Evolutionary conservation across 2,329 filamentous ascomycete genomes (phyloP).

Genomic region (Elsinoe fawcettii): DNA sequence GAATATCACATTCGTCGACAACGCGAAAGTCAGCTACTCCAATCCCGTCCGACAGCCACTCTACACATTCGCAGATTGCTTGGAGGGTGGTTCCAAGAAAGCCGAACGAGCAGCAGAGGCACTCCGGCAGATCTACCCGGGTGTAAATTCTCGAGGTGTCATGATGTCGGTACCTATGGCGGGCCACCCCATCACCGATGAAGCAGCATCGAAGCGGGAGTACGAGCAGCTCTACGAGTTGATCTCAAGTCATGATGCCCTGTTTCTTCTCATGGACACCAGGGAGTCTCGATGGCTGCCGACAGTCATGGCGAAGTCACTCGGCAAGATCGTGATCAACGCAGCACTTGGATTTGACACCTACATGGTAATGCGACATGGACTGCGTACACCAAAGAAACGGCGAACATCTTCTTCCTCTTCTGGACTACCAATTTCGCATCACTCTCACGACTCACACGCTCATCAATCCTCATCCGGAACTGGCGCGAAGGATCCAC

Average conservation of each 20-base stretch:
- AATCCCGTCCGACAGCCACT: slow-evolving; percentile 93
- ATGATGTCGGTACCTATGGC: slow-evolving; percentile 89
- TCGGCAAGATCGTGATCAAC: slow-evolving; percentile 92
- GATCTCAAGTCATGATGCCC: slow-evolving; percentile 76
- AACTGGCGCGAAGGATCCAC: slow-evolving; percentile 32
- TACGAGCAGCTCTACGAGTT: slow-evolving; percentile 67
- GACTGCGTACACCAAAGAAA: slow-evolving; percentile 44
- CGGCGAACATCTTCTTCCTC: slow-evolving; percentile 20
- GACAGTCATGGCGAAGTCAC: slow-evolving; percentile 89
- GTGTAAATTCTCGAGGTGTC: slow-evolving; percentile 73
- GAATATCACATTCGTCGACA: slow-evolving; percentile 94
- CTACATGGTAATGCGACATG: slow-evolving; percentile 95
- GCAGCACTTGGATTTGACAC: slow-evolving; percentile 94
- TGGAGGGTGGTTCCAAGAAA: slow-evolving; percentile 76
- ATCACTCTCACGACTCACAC: slow-evolving; percentile 6
- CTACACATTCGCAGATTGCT: slow-evolving; percentile 82
- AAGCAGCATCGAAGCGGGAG: slow-evolving; percentile 60
- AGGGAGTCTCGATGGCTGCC: slow-evolving; percentile 92
- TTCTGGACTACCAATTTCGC: slow-evolving; percentile 14
- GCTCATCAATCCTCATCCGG: background rate
- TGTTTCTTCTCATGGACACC: slow-evolving; percentile 96
- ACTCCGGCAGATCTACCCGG: slow-evolving; percentile 79
- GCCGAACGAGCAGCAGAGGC: slow-evolving; percentile 72
- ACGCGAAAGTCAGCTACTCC: slow-evolving; percentile 85
- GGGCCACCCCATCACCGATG: slow-evolving; percentile 76